These are phyloP conservation scores for Rubroboletus satanas DNA, from an alignment of 768 basidiomycete genomes.

Conservation along the genomic window DNA sequence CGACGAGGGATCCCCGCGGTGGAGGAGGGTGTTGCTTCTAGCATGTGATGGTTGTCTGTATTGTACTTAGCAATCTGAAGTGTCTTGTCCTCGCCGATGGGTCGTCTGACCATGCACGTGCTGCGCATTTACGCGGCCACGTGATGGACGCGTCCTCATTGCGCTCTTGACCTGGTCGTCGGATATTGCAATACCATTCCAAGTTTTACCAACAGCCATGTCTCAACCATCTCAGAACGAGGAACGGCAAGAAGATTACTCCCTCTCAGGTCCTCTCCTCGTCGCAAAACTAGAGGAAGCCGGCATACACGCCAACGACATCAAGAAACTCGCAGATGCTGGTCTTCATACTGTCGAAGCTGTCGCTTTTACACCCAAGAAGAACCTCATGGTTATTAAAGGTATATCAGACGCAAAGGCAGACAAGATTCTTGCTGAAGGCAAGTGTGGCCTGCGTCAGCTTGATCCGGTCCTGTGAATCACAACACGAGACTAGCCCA, in stretches of 20 bases:
- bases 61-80: background rate
- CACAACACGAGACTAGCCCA: conserved; percentile 51
- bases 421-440: conserved; percentile 91
- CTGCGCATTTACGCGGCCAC: conserved; percentile 23
- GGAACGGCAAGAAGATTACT: conserved; percentile 48
- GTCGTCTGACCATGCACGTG: conserved; percentile 2
- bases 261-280: conserved; percentile 76
- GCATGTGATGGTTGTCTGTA: background rate
- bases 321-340: conserved; percentile 91
- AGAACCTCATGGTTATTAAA: conserved; percentile 83
- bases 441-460: conserved; percentile 39
- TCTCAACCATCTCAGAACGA: conserved; percentile 51
- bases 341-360: conserved; percentile 93
- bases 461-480: conserved; percentile 2
- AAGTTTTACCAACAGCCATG: conserved; percentile 13
- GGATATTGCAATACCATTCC: too few species aligned
- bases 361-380: conserved; percentile 96
- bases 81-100: background rate
- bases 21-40: conserved; percentile 1
- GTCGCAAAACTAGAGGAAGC: conserved; percentile 83
- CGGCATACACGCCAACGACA: conserved; percentile 85
- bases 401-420: conserved; percentile 97
- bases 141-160: conserved; percentile 30
- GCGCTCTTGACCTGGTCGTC: background rate
- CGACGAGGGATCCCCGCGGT: conserved; percentile 1